Percentiles rank a stretch among this genome's conserved stretches.
Evolutionary conservation across 2,329 filamentous ascomycete genomes (phyloP).

Genomic region (Escovopsis sp.): DNA sequence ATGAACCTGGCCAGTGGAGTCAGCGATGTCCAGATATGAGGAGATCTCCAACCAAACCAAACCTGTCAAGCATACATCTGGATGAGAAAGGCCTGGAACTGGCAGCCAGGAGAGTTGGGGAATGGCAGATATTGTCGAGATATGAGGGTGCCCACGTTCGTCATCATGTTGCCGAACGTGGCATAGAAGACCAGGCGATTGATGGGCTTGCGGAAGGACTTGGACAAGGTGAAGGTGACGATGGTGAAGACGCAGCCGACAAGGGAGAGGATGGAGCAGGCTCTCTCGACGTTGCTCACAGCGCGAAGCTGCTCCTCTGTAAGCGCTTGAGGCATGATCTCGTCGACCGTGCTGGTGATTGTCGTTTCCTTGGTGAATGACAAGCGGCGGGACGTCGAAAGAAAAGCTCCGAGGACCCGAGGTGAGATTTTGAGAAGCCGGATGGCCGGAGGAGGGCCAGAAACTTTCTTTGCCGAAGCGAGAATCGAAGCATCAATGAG

Average conservation of each 20-base stretch:
- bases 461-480: no score
- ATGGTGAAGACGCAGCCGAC: slow-evolving; percentile 59
- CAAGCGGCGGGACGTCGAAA: not conserved
- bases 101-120: slow-evolving; percentile 40
- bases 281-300: slow-evolving; percentile 50
- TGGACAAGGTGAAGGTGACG: slow-evolving; percentile 51
- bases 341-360: not conserved
- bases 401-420: not conserved
- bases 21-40: not conserved
- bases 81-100: slow-evolving; percentile 65
- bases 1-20: slow-evolving; percentile 48
- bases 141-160: slow-evolving; percentile 64
- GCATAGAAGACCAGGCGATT: slow-evolving; percentile 76
- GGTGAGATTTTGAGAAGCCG: no score
- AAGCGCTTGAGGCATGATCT: slow-evolving; percentile 2
- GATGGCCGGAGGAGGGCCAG: no score
- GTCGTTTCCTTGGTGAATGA: not conserved
- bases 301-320: slow-evolving; percentile 29
- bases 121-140: slow-evolving; percentile 42
- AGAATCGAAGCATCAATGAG: no score
- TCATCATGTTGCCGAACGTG: slow-evolving; percentile 65
- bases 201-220: slow-evolving; percentile 69
- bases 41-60: no score
- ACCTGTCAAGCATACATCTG: slow-evolving; percentile 56
- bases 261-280: slow-evolving; percentile 56